Base-by-base conservation (phyloP, 352 stramenopile genomes). In the Phytophthora pseudosyringae region DNA sequence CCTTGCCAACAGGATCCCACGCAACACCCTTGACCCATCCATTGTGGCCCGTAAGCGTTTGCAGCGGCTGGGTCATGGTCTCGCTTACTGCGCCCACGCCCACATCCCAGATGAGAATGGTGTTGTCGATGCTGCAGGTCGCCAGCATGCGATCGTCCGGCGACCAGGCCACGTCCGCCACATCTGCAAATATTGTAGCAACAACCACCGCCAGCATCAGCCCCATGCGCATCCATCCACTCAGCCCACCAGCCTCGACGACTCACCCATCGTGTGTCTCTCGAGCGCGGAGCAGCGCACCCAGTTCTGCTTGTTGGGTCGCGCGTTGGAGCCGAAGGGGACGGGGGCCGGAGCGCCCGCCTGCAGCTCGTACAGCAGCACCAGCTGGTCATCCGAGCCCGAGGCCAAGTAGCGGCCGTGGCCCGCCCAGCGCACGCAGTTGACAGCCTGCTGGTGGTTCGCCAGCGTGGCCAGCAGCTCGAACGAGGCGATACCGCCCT, bases 71-170 rank as follows among this genome's bases (percentile, higher is more conserved):
- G 33, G 68, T 91, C 78, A 94, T 90, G n/a, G 93, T 78, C 2
- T 89, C 70, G 31, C 54, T 77, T 18, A 91, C 39, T 26, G 66
- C 71, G 1, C 77, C 64, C 11, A 78, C 66, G 50, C 86, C 79
- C 21, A 96, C 82, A 54, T 90, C 81, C 88, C 88, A 96, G 53
- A 96, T 91, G 44, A 92, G 74, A 59, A 96, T 94, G 31, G 83
- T 85, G 60, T 96, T 96, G 71, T 96, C 88, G 57, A 96, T 94
- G 56, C 86, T 94, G 71, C 88, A 96, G 2, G 86, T 94, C n/a
- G 88, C 88, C 15, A 96, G 65, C 68, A 95, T 92, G 6, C 86
- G 84, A 63, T 96, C 88, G 67, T 96, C 88, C 0, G 88, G 88
- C 2, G 88, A 96, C 88, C 88, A 96, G 18, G 88, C 86, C 5